These are phyloP conservation scores for Orbilia blumenaviensis DNA, from an alignment of 2,329 filamentous ascomycete genomes.

Conservation along the genomic window DNA sequence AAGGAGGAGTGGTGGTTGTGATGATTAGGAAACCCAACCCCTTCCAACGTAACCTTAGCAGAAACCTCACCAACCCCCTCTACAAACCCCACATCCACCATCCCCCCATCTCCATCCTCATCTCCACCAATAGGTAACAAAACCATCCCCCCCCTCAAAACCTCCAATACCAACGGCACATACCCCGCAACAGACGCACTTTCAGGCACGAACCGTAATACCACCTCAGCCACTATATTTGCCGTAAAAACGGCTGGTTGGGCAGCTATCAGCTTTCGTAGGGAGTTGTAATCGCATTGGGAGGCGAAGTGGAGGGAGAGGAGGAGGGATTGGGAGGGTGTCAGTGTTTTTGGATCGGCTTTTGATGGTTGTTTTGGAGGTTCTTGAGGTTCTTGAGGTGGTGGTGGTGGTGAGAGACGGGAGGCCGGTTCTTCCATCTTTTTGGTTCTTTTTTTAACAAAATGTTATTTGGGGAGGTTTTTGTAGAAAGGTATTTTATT, in stretches of 20 bases:
- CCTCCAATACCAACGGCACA: constrained; percentile 44
- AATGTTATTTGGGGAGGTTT: too few relatives aligned
- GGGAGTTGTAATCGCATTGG: constrained; percentile 71
- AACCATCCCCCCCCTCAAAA: constrained; percentile 11
- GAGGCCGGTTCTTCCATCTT: neutral
- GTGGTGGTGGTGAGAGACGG: too few relatives aligned
- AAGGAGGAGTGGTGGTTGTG: too few relatives aligned
- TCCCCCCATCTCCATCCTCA: neutral
- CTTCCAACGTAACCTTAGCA: constrained; percentile 47
- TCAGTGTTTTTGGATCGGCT: neutral
- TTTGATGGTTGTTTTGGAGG: neutral
- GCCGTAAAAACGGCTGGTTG: constrained; percentile 70
- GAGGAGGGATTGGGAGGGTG: constrained; percentile 74
- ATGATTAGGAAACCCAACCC: constrained; percentile 46
- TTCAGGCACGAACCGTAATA: constrained; percentile 81
- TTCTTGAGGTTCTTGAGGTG: too few relatives aligned
- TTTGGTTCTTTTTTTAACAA: too few relatives aligned
- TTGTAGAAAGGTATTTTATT: too few relatives aligned
- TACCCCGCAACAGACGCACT: constrained; percentile 60
- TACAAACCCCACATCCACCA: constrained; percentile 46
- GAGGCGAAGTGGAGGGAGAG: constrained; percentile 76
- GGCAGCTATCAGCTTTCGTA: constrained; percentile 70
- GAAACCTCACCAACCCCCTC: constrained; percentile 49
- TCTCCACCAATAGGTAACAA: neutral
- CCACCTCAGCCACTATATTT: constrained; percentile 74